Evolutionary conservation across 768 basidiomycete species (phyloP).

Genomic region (Neoboletus magnificus): DNA sequence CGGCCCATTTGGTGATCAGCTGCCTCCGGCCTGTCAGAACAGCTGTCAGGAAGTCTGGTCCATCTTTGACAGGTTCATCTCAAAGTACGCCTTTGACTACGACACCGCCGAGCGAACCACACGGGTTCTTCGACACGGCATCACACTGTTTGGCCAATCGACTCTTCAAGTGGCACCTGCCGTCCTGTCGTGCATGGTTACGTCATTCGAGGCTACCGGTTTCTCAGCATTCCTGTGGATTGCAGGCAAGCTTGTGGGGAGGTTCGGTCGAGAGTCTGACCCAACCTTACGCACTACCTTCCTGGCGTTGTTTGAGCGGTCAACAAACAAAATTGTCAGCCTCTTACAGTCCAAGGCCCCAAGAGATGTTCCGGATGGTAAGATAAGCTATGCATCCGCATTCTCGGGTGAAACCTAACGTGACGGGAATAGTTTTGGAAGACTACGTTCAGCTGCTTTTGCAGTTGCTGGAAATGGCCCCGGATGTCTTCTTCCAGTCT

Average conservation of each 20-base stretch:
- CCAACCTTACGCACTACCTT: conserved; percentile 54
- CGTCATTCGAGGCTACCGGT: conserved; percentile 75
- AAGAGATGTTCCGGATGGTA: conserved; percentile 84
- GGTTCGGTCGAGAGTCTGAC: conserved; percentile 69
- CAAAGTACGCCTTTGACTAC: conserved; percentile 72
- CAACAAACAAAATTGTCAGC: conserved; percentile 66
- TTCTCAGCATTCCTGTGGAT: conserved; percentile 93
- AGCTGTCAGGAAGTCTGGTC: conserved; percentile 80
- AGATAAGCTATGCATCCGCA: conserved; percentile 27
- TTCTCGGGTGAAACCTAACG: conserved; percentile 1
- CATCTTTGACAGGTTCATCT: conserved; percentile 77
- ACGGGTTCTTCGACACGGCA: conserved; percentile 77
- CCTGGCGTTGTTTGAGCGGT: conserved; percentile 65
- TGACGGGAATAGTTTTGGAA: conserved; percentile 72
- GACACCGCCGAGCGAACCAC: conserved; percentile 80
- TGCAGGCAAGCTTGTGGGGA: conserved; percentile 76
- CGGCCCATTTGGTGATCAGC: conserved; percentile 73
- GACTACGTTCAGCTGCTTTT: conserved; percentile 85
- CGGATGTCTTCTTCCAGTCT: conserved; percentile 78
- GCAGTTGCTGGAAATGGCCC: conserved; percentile 61
- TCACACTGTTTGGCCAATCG: conserved; percentile 73
- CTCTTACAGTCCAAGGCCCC: conserved; percentile 68
- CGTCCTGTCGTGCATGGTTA: conserved; percentile 70
- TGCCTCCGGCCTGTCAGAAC: conserved; percentile 75
- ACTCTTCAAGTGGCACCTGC: conserved; percentile 66